These are phyloP conservation scores for Mortierella sp. DNA, from an alignment of 371 early-diverging fungal species.

Conservation along the genomic window DNA sequence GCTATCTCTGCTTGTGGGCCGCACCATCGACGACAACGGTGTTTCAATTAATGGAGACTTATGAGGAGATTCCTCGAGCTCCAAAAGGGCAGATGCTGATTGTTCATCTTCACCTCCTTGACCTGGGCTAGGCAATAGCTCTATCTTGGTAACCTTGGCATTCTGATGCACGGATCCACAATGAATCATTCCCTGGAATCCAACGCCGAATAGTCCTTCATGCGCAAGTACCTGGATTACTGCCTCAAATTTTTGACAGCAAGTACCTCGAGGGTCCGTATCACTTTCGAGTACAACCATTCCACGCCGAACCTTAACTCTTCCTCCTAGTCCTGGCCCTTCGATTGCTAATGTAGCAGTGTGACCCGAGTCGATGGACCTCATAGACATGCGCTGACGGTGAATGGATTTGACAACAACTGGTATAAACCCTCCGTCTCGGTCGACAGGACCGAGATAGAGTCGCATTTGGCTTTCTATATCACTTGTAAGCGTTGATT, in stretches of 20 bases:
- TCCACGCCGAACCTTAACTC: slow-evolving; percentile 63
- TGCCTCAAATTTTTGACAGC: slow-evolving; percentile 86
- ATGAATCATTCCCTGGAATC: slow-evolving; percentile 94
- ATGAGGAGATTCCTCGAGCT: slow-evolving; percentile 16
- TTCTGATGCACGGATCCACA: slow-evolving; percentile 91
- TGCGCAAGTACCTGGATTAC: slow-evolving; percentile 82
- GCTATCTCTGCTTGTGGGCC: slow-evolving; percentile 22
- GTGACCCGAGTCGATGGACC: slow-evolving; percentile 84
- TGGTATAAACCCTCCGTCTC: slow-evolving; percentile 63
- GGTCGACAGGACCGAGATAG: slow-evolving; percentile 66
- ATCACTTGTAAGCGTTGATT: neutral
- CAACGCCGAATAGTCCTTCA: slow-evolving; percentile 67
- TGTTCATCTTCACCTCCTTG: slow-evolving; percentile 17
- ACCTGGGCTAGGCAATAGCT: slow-evolving; percentile 28
- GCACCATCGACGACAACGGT: neutral
- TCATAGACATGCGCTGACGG: slow-evolving; percentile 83
- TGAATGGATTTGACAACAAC: slow-evolving; percentile 86
- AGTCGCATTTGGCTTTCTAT: slow-evolving; percentile 40
- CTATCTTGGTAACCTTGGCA: slow-evolving; percentile 71
- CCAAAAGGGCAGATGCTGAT: neutral
- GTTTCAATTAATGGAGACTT: neutral
- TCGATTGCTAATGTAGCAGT: slow-evolving; percentile 87
- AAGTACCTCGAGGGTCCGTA: slow-evolving; percentile 59
- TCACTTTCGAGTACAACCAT: slow-evolving; percentile 83
- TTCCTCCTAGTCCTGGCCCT: slow-evolving; percentile 49